A percentile compares a stretch with the other conserved stretches of the same genome.
These are phyloP conservation scores for Phytophthora vignae DNA, from an alignment of 352 stramenopile species.

Conservation along the genomic window DNA sequence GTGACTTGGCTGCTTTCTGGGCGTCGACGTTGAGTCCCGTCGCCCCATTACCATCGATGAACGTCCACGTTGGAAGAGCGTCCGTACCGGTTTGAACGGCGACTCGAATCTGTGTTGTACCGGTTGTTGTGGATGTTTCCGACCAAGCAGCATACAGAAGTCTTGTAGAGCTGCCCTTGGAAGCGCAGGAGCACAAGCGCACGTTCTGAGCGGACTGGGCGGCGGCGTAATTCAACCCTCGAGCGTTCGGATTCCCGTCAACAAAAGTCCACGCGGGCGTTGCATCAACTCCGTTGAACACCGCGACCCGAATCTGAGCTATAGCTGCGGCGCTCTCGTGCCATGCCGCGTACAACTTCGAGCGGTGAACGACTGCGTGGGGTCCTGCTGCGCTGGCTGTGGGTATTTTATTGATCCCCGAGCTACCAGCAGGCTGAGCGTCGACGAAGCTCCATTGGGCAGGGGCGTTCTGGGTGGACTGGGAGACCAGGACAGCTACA, in stretches of 20 bases:
- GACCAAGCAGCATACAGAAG: constrained; percentile 64
- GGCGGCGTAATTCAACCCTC: constrained; percentile 54
- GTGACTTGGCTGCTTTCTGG: constrained; percentile 31
- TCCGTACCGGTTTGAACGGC: constrained; percentile 54
- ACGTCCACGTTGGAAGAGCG: constrained; percentile 48
- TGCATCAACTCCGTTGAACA: constrained; percentile 58
- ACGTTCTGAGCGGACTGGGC: constrained; percentile 45
- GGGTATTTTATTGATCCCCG: constrained; percentile 59
- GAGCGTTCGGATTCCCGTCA: constrained; percentile 51
- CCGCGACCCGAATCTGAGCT: constrained; percentile 59
- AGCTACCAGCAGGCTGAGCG: constrained; percentile 15
- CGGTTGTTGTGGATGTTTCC: constrained; percentile 43
- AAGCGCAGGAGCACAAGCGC: constrained; percentile 51
- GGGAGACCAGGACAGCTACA: constrained; percentile 43
- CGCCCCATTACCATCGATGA: constrained; percentile 57
- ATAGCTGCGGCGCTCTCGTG: constrained; percentile 44
- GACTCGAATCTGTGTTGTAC: constrained; percentile 58
- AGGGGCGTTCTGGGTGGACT: constrained; percentile 24
- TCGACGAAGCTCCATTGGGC: constrained; percentile 58
- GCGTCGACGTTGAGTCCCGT: constrained; percentile 54
- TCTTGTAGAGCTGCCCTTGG: constrained; percentile 12
- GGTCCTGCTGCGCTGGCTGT: constrained; percentile 46
- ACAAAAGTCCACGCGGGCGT: constrained; percentile 63
- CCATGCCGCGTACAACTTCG: constrained; percentile 69
- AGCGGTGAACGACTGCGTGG: constrained; percentile 36